Evolutionary conservation across 2,329 filamentous ascomycete genomes (phyloP).

Genomic region (Aureobasidium sp.): DNA sequence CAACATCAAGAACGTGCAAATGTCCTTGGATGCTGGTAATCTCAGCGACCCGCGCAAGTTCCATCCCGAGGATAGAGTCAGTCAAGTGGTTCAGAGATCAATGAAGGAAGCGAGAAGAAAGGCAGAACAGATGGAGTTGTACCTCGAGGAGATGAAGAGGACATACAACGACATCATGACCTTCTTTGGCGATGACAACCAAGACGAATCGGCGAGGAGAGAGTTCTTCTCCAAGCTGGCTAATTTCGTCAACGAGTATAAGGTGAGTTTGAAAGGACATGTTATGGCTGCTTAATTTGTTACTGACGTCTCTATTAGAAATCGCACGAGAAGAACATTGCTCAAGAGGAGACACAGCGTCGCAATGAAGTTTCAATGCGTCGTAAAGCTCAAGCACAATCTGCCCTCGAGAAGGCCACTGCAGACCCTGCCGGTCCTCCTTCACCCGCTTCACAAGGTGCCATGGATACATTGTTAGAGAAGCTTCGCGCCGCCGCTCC

Average conservation of each 20-base stretch:
- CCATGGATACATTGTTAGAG: constrained; percentile 93
- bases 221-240: constrained; percentile 96
- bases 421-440: constrained; percentile 37
- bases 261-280: constrained; percentile 43
- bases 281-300: constrained; percentile 2
- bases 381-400: constrained; percentile 66
- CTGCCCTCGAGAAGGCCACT: constrained; percentile 40
- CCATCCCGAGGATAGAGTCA: constrained; percentile 92
- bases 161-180: constrained; percentile 93
- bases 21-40: constrained; percentile 85
- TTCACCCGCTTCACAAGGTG: constrained; percentile 63
- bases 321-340: constrained; percentile 85
- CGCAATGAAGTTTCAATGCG: constrained; percentile 90
- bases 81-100: constrained; percentile 78
- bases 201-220: constrained; percentile 83
- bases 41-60: constrained; percentile 95
- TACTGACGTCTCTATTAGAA: constrained; percentile 44
- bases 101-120: constrained; percentile 98
- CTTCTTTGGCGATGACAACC: constrained; percentile 90
- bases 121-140: constrained; percentile 90
- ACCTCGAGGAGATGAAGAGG: constrained; percentile 84
- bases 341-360: constrained; percentile 70
- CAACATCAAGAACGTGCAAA: constrained; percentile 90
- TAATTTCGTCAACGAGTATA: constrained; percentile 86
- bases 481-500: constrained; percentile 90